Percentiles rank a stretch among this genome's conserved stretches.
Evolutionary conservation across 805 yeast genomes (phyloP).

Genomic region (Wickerhamiella galacta): DNA sequence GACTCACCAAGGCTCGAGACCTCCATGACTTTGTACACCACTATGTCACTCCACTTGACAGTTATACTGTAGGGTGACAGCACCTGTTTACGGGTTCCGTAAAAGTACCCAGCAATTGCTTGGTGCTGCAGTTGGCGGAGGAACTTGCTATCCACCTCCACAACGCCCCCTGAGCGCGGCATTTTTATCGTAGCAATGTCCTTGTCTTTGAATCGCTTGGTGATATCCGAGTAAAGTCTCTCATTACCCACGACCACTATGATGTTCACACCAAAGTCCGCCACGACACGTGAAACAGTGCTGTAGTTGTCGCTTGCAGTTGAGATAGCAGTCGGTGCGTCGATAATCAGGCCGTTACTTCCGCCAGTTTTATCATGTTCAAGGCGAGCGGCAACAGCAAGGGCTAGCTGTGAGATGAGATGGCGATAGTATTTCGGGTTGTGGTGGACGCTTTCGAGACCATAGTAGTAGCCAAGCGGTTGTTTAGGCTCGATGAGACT

Average conservation of each 20-base stretch:
- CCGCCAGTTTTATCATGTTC: constrained; percentile 30
- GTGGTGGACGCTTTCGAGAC: constrained; percentile 40
- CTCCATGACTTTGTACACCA: constrained; percentile 27
- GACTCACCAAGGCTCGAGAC: neutral
- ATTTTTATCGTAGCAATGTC: constrained; percentile 38
- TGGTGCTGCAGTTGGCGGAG: constrained; percentile 57
- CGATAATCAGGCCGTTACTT: constrained; percentile 48
- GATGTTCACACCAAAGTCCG: constrained; percentile 41
- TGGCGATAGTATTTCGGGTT: constrained; percentile 42
- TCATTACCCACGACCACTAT: constrained; percentile 53
- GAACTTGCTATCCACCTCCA: constrained; percentile 44
- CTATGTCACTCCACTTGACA: constrained; percentile 42
- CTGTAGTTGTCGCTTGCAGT: constrained; percentile 30
- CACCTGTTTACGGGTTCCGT: constrained; percentile 47
- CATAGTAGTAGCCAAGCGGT: constrained; percentile 71
- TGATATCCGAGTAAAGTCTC: constrained; percentile 44
- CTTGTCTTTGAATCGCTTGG: constrained; percentile 24
- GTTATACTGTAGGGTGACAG: constrained; percentile 79
- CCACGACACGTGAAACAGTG: constrained; percentile 38
- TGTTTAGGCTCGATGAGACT: constrained; percentile 52
- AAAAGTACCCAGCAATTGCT: constrained; percentile 73
- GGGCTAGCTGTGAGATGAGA: constrained; percentile 32
- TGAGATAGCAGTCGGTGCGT: constrained; percentile 45
- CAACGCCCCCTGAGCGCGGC: constrained; percentile 59
- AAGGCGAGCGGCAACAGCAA: constrained; percentile 30